phyloP scores from a whole-genome alignment of 2,329 filamentous ascomycete species.

The Arthroderma sp. region DNA sequence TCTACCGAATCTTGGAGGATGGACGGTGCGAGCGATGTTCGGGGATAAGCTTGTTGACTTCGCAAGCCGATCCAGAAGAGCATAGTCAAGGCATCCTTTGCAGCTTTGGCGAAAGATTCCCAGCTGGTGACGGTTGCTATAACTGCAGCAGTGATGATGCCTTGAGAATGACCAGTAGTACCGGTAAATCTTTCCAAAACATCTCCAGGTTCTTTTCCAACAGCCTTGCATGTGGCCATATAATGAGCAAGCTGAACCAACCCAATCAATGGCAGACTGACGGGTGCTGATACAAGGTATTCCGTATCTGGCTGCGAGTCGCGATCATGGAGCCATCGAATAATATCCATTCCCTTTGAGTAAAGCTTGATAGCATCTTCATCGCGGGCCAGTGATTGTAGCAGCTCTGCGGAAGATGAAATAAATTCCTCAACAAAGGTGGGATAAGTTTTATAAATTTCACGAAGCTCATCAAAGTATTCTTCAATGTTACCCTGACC shows the following conservation, averaged over 20 bases:
- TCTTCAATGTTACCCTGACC: constrained; percentile 99
- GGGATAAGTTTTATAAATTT: constrained; percentile 82
- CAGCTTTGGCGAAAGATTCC: constrained; percentile 76
- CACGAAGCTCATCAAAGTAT: constrained; percentile 94
- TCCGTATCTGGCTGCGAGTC: constrained; percentile 87
- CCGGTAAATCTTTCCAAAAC: constrained; percentile 74
- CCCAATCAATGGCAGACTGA: constrained; percentile 92
- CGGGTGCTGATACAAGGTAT: constrained; percentile 85
- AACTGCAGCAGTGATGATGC: constrained; percentile 82
- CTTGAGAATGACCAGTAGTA: constrained; percentile 91
- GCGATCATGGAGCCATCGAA: constrained; percentile 80
- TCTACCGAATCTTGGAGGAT: constrained; percentile 88
- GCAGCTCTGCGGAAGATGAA: constrained; percentile 63
- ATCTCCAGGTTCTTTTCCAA: constrained; percentile 80
- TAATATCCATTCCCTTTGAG: constrained; percentile 87
- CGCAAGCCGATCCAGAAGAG: constrained; percentile 98
- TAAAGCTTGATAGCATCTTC: constrained; percentile 88
- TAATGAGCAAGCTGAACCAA: constrained; percentile 94
- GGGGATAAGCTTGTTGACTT: constrained; percentile 93
- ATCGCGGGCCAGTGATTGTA: constrained; percentile 74
- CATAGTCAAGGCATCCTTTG: constrained; percentile 71
- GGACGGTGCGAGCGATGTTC: constrained; percentile 80
- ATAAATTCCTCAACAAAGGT: constrained; percentile 82
- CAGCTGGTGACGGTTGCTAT: constrained; percentile 84
- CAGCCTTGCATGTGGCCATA: constrained; percentile 79